These are phyloP conservation scores for Ceratobasidium sp. DNA, from an alignment of 1,284 basidiomycete species.

Conservation along the genomic window DNA sequence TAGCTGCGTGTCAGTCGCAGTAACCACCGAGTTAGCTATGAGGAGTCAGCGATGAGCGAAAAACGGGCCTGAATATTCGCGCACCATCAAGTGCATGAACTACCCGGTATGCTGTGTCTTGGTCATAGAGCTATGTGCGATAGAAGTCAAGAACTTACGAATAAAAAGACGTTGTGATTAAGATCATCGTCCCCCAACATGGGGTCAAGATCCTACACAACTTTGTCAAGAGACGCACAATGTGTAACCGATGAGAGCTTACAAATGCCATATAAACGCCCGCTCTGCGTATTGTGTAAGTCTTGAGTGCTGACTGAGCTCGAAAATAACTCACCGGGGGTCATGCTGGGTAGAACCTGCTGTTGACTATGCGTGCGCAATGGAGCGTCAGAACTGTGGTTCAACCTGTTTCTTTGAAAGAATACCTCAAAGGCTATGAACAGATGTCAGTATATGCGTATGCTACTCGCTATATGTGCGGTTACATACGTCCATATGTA, in stretches of 20 bases:
- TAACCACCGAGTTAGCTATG: background rate
- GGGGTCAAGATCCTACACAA: conserved; percentile 22
- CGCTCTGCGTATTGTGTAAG: too few relatives aligned
- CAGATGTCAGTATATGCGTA: background rate
- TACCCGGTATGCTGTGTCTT: background rate
- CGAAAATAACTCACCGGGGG: background rate
- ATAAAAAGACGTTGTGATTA: conserved; percentile 11
- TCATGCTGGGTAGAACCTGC: background rate
- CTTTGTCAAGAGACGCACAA: background rate
- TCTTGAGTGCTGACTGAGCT: background rate
- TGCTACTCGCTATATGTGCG: background rate
- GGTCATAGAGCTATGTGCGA: too few relatives aligned
- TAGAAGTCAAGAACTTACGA: background rate
- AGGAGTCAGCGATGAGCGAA: background rate
- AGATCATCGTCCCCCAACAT: background rate
- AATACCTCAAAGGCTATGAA: background rate
- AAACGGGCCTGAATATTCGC: background rate
- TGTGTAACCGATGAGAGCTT: background rate
- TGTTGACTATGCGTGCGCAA: background rate
- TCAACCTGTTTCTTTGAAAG: too few relatives aligned
- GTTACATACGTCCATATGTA: background rate
- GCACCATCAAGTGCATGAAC: conserved; percentile 4
- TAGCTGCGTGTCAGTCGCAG: background rate
- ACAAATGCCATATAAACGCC: background rate
- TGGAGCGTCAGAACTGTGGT: too few relatives aligned